phyloP scores from a whole-genome alignment of 108 stramenopile genomes.

The Cyclotella choctawhatcheeana region DNA sequence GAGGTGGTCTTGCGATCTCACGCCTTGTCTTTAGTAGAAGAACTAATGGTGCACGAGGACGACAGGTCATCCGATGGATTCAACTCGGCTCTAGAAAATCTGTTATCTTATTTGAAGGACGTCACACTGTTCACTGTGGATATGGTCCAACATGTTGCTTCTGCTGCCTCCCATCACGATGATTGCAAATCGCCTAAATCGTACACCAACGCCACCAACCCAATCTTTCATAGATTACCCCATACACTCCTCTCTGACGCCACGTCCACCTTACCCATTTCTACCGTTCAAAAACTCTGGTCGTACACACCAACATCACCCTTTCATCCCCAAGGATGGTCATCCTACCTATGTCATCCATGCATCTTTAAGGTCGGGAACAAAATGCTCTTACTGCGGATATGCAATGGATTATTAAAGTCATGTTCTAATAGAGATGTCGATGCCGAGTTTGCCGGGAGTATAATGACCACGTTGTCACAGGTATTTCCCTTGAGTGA shows the following conservation, averaged over 20 bases:
- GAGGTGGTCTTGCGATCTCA: constrained; percentile 41
- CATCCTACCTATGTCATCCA: constrained; percentile 44
- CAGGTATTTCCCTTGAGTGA: constrained; percentile 77
- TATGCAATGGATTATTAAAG: constrained; percentile 68
- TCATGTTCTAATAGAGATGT: constrained; percentile 31
- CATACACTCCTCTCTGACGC: constrained; percentile 1
- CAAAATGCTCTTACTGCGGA: constrained; percentile 58
- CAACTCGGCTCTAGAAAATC: neutral
- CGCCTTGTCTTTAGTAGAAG: constrained; percentile 18
- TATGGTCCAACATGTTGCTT: constrained; percentile 7
- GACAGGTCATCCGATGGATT: neutral
- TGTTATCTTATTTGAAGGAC: constrained; percentile 30
- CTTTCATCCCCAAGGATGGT: constrained; percentile 33
- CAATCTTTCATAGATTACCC: neutral
- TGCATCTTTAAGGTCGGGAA: constrained; percentile 13
- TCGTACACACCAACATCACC: constrained; percentile 15
- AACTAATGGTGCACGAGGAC: constrained; percentile 8
- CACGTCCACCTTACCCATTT: neutral
- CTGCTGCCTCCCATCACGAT: neutral
- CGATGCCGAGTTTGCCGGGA: constrained; percentile 63
- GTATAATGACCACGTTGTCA: constrained; percentile 61
- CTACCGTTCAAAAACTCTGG: constrained; percentile 4
- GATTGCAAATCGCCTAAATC: neutral
- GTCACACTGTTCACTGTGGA: constrained; percentile 35
- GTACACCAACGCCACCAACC: neutral